phyloP scores from a whole-genome alignment of 257 asterid species.

The Handroanthus guayacan region DNA sequence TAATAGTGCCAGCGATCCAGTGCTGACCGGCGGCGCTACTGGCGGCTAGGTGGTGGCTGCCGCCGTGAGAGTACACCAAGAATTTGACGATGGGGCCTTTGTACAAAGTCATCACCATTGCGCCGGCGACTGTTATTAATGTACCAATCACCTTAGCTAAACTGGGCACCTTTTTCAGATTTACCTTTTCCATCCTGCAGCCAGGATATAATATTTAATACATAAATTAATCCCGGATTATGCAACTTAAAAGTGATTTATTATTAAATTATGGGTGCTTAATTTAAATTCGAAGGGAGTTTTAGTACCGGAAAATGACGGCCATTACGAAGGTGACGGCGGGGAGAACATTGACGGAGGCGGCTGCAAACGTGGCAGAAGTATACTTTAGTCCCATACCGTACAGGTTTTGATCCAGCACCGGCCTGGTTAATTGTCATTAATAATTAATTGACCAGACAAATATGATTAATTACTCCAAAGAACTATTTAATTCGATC shows the following conservation, averaged over 20 bases:
- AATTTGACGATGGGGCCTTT: conserved; percentile 80
- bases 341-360: conserved; percentile 82
- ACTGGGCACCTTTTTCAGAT: conserved; percentile 52
- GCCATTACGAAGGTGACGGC: conserved; percentile 93
- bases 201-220: neutral
- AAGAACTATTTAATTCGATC: too few species aligned
- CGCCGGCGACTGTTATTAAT: conserved; percentile 66
- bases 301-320: conserved; percentile 70
- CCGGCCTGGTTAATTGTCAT: conserved; percentile 61
- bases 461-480: too few species aligned
- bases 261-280: too few species aligned
- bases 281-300: neutral
- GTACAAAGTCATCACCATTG: conserved; percentile 76
- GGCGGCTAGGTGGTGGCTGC: conserved; percentile 44
- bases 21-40: conserved; percentile 49
- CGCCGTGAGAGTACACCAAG: conserved; percentile 46
- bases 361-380: conserved; percentile 92
- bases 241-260: neutral
- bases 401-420: conserved; percentile 89
- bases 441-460: too few species aligned
- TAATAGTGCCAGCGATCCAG: conserved; percentile 78
- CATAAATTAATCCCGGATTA: neutral
- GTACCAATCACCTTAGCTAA: conserved; percentile 82
- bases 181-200: conserved; percentile 72
- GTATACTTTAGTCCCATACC: conserved; percentile 79